Evolutionary conservation across 495 filamentous ascomycete species (phyloP).

Genomic region (Aspergillus funiculosus): DNA sequence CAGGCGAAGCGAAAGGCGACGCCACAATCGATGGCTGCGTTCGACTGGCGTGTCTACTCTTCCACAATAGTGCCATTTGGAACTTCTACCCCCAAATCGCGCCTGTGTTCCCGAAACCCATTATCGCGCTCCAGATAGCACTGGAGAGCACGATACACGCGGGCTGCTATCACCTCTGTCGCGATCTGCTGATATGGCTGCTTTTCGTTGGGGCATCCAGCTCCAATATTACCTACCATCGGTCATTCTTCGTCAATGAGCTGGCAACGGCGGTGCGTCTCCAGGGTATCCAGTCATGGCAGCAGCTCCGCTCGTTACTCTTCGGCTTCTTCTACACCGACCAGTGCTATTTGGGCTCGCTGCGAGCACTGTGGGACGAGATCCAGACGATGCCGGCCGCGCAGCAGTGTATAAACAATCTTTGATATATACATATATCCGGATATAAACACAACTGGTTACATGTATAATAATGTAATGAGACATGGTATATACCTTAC

Average conservation of each 20-base stretch:
- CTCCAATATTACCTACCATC: conserved; percentile 25
- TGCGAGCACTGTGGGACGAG: conserved; percentile 39
- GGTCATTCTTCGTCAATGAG: conserved; percentile 35
- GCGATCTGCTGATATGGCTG: conserved; percentile 38
- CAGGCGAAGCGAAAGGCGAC: conserved; percentile 54
- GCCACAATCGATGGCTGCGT: conserved; percentile 41
- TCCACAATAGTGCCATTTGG: conserved; percentile 46
- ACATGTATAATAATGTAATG: conserved; percentile 17
- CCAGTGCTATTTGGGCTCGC: conserved; percentile 30
- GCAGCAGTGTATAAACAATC: conserved; percentile 16
- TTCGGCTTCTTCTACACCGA: conserved; percentile 41
- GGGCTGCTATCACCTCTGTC: conserved; percentile 34
- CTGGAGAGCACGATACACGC: conserved; percentile 34
- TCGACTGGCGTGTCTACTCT: conserved; percentile 40
- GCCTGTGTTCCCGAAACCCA: conserved; percentile 36
- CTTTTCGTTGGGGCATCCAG: conserved; percentile 39
- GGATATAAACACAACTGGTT: neutral
- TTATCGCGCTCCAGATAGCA: conserved; percentile 34
- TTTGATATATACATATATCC: conserved; percentile 10
- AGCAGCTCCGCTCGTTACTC: conserved; percentile 33
- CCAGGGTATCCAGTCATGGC: conserved; percentile 34
- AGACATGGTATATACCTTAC: conserved; percentile 19
- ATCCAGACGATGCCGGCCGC: conserved; percentile 19
- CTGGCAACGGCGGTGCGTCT: conserved; percentile 27
- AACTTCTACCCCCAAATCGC: conserved; percentile 40